Conservation (phyloP, 2,329 filamentous ascomycete species). For the Paracoccidioides brasiliensis region DNA sequence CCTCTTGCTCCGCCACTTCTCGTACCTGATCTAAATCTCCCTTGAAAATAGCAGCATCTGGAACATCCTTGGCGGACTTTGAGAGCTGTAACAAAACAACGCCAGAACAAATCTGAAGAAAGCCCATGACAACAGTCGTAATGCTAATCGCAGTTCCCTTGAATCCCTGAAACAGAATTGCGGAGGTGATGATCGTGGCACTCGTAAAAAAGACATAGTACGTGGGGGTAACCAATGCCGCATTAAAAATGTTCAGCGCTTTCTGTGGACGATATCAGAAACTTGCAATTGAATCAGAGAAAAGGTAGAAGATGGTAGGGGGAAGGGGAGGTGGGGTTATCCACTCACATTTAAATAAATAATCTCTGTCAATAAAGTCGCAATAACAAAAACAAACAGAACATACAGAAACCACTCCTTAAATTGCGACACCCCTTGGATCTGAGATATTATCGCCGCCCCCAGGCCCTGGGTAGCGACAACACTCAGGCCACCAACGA, state of each 20-base stretch:
- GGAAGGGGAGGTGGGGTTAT: neutral
- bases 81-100: slow-evolving; percentile 91
- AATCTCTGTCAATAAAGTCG: slow-evolving; percentile 84
- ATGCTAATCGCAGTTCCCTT: slow-evolving; percentile 73
- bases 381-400: slow-evolving; percentile 75
- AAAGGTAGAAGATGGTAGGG: neutral
- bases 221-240: slow-evolving; percentile 88
- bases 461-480: slow-evolving; percentile 90
- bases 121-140: slow-evolving; percentile 80
- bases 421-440: slow-evolving; percentile 70
- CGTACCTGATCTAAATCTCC: slow-evolving; percentile 91
- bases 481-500: slow-evolving; percentile 86
- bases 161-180: slow-evolving; percentile 85
- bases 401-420: slow-evolving; percentile 97
- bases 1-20: slow-evolving; percentile 86
- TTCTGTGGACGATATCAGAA: slow-evolving; percentile 49
- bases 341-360: slow-evolving; percentile 81
- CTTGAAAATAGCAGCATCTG: slow-evolving; percentile 79
- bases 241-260: slow-evolving; percentile 95
- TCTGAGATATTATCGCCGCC: slow-evolving; percentile 78
- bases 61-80: slow-evolving; percentile 94
- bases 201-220: slow-evolving; percentile 99
- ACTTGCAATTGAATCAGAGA: slow-evolving; percentile 5
- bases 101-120: slow-evolving; percentile 83
- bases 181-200: slow-evolving; percentile 85